Evolutionary conservation across 306 rosid genomes (phyloP), one percentile per base, ranked within the genome.

Genomic region (Calophaca sinica): DNA sequence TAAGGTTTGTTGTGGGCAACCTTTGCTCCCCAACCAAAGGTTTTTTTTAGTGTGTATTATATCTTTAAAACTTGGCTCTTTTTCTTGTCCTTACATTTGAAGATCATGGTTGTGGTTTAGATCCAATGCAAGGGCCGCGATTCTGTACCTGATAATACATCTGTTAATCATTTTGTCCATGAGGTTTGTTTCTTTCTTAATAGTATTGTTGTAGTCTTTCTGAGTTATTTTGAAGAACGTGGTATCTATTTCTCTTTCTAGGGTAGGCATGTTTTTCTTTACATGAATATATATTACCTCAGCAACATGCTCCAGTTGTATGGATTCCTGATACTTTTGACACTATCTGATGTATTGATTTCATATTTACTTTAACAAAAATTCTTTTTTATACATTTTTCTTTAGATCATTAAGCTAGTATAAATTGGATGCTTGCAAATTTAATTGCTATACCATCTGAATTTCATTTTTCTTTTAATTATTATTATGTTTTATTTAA

Each of bases 121-220:
- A 94, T 94, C 75, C 93, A 85, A 20, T 94, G 99, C 93, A 88
- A 83, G 84, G 99, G 99, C 31, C 88, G 96, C 41, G 88, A 81
- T 79, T 86, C 99, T 57, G 97, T 89, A 76, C 99, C 99, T 78
- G 99, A 92, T 84, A 88, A 87, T 83, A 49, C 84, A 9, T 86
- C 99, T 44, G 97, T 94, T 46, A 94, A 92, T 85, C 89, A 87
- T 61, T 94, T 94, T 46, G 96, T 94, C 67, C 84, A 84, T 3
- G 99, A 94, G 99, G 99, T 94, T 73, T 81, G 88, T 78, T 75
- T 85, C 84, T 84, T 72, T 46, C 70, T 70, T 68, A 11, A 52
- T 59, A 44, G 66, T 39, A 38, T 79, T 70, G 20, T 45, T 73
- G 57, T 75, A n/a, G 31, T 77, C 66, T 67, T 76, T 52, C 2